A percentile compares a stretch with the other conserved stretches of the same genome.
Conservation (phyloP, 2,329 filamentous ascomycete species). For the Ophiostoma perfectum region DNA sequence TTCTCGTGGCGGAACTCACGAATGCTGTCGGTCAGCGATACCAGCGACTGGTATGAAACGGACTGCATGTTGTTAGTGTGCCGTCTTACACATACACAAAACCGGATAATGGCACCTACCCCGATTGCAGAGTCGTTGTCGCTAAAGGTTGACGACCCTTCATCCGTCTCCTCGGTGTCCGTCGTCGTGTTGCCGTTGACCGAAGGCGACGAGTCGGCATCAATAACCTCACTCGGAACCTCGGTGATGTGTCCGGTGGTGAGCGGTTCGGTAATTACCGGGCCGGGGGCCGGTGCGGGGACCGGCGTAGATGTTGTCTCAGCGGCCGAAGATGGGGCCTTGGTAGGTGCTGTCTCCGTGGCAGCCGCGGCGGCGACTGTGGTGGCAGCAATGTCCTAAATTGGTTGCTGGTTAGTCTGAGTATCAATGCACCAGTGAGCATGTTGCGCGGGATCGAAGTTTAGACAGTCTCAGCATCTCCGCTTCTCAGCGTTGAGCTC, state of each 20-base stretch:
- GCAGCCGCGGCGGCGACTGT: conserved; percentile 18
- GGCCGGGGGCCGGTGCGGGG: background rate
- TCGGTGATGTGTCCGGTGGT: conserved; percentile 5
- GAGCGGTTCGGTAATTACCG: background rate
- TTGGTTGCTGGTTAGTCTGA: background rate
- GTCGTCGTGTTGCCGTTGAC: background rate
- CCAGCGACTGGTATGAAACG: conserved; percentile 15
- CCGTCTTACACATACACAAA: background rate
- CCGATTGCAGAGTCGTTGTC: conserved; percentile 22
- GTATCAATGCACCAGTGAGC: background rate
- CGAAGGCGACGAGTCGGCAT: background rate
- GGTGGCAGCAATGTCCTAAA: conserved; percentile 15
- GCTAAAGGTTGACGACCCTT: conserved; percentile 3
- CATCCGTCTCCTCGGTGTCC: conserved; percentile 13
- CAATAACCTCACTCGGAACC: background rate
- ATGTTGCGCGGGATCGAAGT: background rate
- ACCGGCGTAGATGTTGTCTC: background rate
- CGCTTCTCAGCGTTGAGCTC: too few species aligned
- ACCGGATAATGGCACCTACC: background rate
- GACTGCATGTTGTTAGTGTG: conserved; percentile 13
- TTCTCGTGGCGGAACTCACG: conserved; percentile 24
- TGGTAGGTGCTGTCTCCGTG: background rate
- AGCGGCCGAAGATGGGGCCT: background rate
- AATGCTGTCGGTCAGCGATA: conserved; percentile 23
- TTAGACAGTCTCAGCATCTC: too few species aligned